phyloP scores from a whole-genome alignment of 164 flowering plant genomes.

The Tetracentron sinense region DNA sequence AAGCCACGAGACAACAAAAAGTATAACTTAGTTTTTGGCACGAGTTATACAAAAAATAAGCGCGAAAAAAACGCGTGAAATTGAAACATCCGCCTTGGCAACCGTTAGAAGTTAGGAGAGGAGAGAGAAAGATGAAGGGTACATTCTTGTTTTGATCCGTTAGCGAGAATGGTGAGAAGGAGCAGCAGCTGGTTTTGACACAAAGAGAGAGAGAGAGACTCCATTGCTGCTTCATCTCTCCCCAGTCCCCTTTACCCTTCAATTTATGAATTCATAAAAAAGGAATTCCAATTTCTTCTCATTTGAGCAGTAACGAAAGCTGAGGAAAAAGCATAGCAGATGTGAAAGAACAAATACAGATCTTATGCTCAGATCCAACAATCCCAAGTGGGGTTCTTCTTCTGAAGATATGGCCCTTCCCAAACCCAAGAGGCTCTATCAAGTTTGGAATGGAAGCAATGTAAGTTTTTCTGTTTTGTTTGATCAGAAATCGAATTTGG shows the following conservation, averaged over 20 bases:
- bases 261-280: too few species aligned
- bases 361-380: neutral
- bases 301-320: neutral
- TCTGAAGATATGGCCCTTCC: slow-evolving; percentile 21
- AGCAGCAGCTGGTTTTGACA: slow-evolving; percentile 14
- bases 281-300: too few species aligned
- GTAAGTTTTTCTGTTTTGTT: slow-evolving; percentile 31
- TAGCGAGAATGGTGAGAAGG: slow-evolving; percentile 7
- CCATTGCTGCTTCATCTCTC: too few species aligned
- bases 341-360: neutral
- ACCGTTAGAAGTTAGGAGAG: slow-evolving; percentile 1
- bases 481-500: neutral
- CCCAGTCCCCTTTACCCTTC: neutral
- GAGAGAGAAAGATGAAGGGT: slow-evolving; percentile 12
- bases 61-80: slow-evolving; percentile 23
- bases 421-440: slow-evolving; percentile 55
- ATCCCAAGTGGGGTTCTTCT: neutral
- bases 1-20: too few species aligned
- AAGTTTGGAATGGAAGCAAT: slow-evolving; percentile 73
- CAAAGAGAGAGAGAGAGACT: slow-evolving; percentile 6
- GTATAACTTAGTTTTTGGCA: too few species aligned
- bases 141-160: slow-evolving; percentile 15
- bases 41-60: too few species aligned
- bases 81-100: slow-evolving; percentile 21
- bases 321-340: neutral